These are phyloP conservation scores for Tilletia walkeri DNA, from an alignment of 1,284 basidiomycete species.

Conservation along the genomic window DNA sequence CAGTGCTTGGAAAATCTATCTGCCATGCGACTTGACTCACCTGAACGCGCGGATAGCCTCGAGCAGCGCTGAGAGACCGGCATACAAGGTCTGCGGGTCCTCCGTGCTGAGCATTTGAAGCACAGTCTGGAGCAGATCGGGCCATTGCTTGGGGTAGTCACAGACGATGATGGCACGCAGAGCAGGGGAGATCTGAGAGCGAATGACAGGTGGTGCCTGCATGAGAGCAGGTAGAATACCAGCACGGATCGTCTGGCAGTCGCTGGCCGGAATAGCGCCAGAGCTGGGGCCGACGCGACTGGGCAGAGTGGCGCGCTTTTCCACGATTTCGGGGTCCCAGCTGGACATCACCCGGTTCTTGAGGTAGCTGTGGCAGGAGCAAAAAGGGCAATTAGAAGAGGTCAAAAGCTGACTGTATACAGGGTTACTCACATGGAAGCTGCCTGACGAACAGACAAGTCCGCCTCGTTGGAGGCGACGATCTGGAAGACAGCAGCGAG, in stretches of 20 bases:
- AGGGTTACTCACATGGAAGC: constrained; percentile 38
- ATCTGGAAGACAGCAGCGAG: constrained; percentile 48
- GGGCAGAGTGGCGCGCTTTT: not conserved
- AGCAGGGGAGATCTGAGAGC: constrained; percentile 44
- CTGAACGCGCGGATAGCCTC: constrained; percentile 49
- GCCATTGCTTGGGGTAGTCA: constrained; percentile 50
- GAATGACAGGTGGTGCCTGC: constrained; percentile 33
- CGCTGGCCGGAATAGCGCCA: constrained; percentile 33
- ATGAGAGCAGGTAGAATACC: constrained; percentile 43
- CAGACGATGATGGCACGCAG: constrained; percentile 40
- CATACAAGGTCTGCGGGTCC: constrained; percentile 39
- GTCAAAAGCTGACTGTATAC: not conserved
- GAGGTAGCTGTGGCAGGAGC: constrained; percentile 33
- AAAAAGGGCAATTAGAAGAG: not conserved
- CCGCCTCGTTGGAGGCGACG: constrained; percentile 37
- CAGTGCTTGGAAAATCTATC: no score
- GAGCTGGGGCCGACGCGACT: constrained; percentile 22
- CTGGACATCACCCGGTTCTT: constrained; percentile 50
- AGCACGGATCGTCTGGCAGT: constrained; percentile 38
- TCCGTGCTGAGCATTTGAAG: constrained; percentile 38
- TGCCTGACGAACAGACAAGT: constrained; percentile 45
- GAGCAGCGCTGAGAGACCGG: constrained; percentile 47
- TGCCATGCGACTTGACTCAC: not conserved
- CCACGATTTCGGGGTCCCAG: constrained; percentile 36
- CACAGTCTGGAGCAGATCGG: constrained; percentile 47